Percentiles rank a stretch among this genome's conserved stretches.
These are phyloP conservation scores for Pseudopithomyces chartarum DNA, from an alignment of 2,329 filamentous ascomycete species.

Conservation along the genomic window DNA sequence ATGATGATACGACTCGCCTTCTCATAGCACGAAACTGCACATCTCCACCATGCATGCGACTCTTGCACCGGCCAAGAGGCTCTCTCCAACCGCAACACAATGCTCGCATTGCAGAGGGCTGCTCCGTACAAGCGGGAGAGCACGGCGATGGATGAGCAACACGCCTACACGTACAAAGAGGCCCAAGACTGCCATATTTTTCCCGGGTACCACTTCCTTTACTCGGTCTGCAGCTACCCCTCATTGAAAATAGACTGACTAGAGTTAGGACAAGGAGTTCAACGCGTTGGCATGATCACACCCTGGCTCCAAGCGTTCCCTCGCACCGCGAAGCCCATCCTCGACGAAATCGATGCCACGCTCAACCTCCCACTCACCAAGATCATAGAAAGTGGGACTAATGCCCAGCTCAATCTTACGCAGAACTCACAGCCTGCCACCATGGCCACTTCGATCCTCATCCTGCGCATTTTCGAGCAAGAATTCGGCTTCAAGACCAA, in stretches of 20 bases:
- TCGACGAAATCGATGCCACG: conserved; percentile 83
- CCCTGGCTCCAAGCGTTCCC: conserved; percentile 91
- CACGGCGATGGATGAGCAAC: conserved; percentile 38
- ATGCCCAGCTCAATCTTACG: conserved; percentile 76
- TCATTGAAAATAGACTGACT: conserved; percentile 14
- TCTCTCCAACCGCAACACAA: conserved; percentile 17
- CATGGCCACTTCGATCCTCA: conserved; percentile 91
- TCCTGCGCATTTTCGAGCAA: conserved; percentile 82
- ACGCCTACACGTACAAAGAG: conserved; percentile 26
- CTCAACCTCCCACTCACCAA: conserved; percentile 76
- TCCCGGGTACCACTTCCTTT: conserved; percentile 35
- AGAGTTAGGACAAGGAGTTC: conserved; percentile 77
- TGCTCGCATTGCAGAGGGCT: conserved; percentile 25
- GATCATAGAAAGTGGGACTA: conserved; percentile 80
- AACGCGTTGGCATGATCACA: conserved; percentile 83
- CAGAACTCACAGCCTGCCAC: conserved; percentile 93
- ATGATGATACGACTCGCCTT: conserved; percentile 2
- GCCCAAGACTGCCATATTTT: conserved; percentile 47
- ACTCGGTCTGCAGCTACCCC: background rate
- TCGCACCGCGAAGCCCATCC: conserved; percentile 71
- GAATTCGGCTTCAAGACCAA: conserved; percentile 78
- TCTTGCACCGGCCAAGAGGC: conserved; percentile 13
- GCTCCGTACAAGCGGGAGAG: conserved; percentile 11
- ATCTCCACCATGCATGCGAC: conserved; percentile 22
- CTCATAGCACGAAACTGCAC: conserved; percentile 3